A percentile compares a stretch with the other conserved stretches of the same genome.
Evolutionary conservation across 768 basidiomycete species (phyloP).

Genomic region (Mycena venus): DNA sequence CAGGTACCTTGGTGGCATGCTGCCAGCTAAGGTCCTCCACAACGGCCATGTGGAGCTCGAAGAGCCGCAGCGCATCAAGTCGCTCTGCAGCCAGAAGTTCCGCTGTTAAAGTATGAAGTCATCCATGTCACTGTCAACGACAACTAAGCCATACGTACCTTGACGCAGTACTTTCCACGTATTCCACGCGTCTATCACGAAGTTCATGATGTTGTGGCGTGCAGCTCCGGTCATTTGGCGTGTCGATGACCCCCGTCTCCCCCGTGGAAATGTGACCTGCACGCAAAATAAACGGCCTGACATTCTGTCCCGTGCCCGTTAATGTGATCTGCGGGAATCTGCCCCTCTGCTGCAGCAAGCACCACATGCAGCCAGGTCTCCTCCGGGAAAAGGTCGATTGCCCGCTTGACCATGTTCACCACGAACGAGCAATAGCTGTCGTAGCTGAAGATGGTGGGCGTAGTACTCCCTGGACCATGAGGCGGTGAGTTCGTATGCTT

Average conservation of each 20-base stretch:
- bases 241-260: slow-evolving; percentile 22
- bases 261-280: slow-evolving; percentile 26
- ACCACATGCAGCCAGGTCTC: slow-evolving; percentile 17
- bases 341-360: not conserved
- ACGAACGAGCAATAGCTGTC: slow-evolving; percentile 16
- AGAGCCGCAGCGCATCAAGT: slow-evolving; percentile 1
- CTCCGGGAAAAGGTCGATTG: not conserved
- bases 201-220: slow-evolving; percentile 15
- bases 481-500: no score
- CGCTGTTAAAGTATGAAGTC: not conserved
- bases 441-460: slow-evolving; percentile 2
- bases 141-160: not conserved
- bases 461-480: not conserved
- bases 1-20: not conserved
- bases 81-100: slow-evolving; percentile 4
- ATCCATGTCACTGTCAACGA: not conserved
- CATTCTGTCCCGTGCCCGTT: slow-evolving; percentile 13
- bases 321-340: slow-evolving; percentile 23
- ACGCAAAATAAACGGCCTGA: not conserved
- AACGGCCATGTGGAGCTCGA: slow-evolving; percentile 22
- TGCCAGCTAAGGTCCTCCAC: slow-evolving; percentile 3
- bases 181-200: slow-evolving; percentile 21
- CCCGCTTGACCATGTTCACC: not conserved
- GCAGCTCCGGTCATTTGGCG: slow-evolving; percentile 20
- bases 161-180: not conserved